Evolutionary conservation across 2,329 filamentous ascomycete species (phyloP), one percentile per base, ranked within the genome.

Genomic region (Neofusicoccum ribis): DNA sequence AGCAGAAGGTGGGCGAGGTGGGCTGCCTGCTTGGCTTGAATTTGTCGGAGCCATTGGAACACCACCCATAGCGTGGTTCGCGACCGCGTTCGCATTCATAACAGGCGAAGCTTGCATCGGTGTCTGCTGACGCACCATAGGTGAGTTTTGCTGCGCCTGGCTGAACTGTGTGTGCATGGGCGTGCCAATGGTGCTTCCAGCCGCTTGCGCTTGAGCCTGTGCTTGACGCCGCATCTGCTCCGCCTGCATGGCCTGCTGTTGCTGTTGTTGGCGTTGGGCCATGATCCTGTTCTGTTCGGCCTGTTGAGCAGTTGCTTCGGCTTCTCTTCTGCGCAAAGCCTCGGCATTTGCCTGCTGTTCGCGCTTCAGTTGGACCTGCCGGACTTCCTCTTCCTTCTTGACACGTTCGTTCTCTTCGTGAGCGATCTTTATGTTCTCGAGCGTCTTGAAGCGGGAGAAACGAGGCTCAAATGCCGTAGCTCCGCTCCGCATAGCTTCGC

Each of bases 361-460:
- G 39, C 70, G 68, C 64, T 73, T 76, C 59, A 70, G 67, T 8
- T 68, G 67, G 2, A 72, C 72, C 47, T 85, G 84, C 67, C 88
- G 86, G 17, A 83, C 83, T 66, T 89, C 86, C 66, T 80, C 78
- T 62, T 80, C 79, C 68, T 79, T 80, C 71, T 81, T 79, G 36
- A 73, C 71, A 44, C 76, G 72, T 69, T 88, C 89, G 73, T 88
- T 90, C 74, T 96, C 91, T 31, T 89, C 88, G 67, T 92, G 89
- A 49, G 91, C 87, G 64, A 86, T 82, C 73, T 89, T 91, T 71
- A 97, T 96, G 65, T 91, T 91, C 65, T 92, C 92, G 49, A 99
- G 86, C 1, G 92, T 88, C 81, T 97, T 97, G 78, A 97, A 98
- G 43, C 91, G 88, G 70, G 95, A 93, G 74, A 98, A 97, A 34